Conservation (phyloP, 305 asterid genomes). For the Andrographis paniculata region DNA sequence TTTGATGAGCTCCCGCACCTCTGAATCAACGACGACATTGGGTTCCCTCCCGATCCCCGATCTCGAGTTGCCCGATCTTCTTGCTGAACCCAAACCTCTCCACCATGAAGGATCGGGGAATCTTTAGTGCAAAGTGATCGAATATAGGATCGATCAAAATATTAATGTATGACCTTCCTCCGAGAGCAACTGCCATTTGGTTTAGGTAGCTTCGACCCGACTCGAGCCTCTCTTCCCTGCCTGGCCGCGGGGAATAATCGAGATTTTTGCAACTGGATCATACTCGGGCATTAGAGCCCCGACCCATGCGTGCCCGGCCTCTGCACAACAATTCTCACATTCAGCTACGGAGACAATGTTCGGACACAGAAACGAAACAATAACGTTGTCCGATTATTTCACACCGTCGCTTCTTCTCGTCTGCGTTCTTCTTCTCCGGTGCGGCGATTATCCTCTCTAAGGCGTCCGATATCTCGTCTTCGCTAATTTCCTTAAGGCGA, state of each 20-base stretch:
- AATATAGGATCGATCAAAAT: too few relatives aligned
- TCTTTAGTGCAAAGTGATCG: too few relatives aligned
- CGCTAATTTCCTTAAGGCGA: conserved; percentile 89
- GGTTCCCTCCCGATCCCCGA: conserved; percentile 92
- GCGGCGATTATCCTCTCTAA: conserved; percentile 94
- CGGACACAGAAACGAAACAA: neutral
- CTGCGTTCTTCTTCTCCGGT: conserved; percentile 95
- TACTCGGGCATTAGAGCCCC: conserved; percentile 98
- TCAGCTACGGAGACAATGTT: neutral
- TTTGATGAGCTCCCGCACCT: conserved; percentile 78
- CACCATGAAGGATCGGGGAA: too few relatives aligned
- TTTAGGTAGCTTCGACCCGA: conserved; percentile 92
- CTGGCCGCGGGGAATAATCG: conserved; percentile 97
- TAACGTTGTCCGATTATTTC: neutral
- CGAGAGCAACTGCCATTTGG: conserved; percentile 98
- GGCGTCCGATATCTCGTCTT: conserved; percentile 90
- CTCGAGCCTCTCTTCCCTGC: conserved; percentile 99
- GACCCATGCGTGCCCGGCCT: conserved; percentile 97
- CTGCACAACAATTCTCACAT: conserved; percentile 27
- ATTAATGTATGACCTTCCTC: conserved; percentile 97
- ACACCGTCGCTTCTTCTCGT: conserved; percentile 66
- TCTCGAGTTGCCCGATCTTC: conserved; percentile 88
- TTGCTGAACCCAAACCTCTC: conserved; percentile 97
- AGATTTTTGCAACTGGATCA: conserved; percentile 94
- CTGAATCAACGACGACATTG: conserved; percentile 85